phyloP scores from a whole-genome alignment of 2,329 filamentous ascomycete genomes.

The Calonectria honghensis region DNA sequence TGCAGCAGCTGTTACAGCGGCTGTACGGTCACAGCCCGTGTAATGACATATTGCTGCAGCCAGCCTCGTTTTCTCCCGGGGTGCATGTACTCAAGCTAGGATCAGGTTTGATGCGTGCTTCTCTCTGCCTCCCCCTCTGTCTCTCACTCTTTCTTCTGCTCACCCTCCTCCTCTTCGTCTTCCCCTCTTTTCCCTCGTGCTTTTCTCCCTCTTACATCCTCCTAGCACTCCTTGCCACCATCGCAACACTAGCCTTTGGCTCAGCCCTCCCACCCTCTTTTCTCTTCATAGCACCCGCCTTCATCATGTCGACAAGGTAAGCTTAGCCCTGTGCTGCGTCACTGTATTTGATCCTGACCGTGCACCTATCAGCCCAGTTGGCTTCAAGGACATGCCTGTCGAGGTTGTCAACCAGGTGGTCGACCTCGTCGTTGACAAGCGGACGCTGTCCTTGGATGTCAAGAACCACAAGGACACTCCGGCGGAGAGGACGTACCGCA shows the following conservation, averaged over 20 bases:
- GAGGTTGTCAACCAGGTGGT: neutral
- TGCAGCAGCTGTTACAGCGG: slow-evolving; percentile 5
- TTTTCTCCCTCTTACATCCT: neutral
- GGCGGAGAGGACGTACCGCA: neutral
- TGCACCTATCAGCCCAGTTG: neutral
- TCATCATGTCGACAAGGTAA: neutral
- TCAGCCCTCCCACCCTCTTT: neutral
- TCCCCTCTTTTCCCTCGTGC: neutral
- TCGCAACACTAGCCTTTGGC: neutral
- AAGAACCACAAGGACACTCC: neutral
- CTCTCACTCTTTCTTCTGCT: neutral
- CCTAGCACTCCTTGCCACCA: neutral
- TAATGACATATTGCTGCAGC: slow-evolving; percentile 1
- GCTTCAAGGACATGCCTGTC: neutral
- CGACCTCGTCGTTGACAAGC: neutral
- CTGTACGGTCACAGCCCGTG: neutral
- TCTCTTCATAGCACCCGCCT: neutral
- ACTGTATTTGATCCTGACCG: neutral
- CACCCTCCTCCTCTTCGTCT: neutral
- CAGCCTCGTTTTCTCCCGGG: neutral
- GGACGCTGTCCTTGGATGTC: neutral
- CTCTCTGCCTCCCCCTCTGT: neutral
- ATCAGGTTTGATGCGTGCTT: neutral
- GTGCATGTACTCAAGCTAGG: neutral
- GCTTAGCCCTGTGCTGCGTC: neutral